These are phyloP conservation scores for Lasiosphaeriaceae sp. DNA, from an alignment of 495 filamentous ascomycete species.

Conservation along the genomic window DNA sequence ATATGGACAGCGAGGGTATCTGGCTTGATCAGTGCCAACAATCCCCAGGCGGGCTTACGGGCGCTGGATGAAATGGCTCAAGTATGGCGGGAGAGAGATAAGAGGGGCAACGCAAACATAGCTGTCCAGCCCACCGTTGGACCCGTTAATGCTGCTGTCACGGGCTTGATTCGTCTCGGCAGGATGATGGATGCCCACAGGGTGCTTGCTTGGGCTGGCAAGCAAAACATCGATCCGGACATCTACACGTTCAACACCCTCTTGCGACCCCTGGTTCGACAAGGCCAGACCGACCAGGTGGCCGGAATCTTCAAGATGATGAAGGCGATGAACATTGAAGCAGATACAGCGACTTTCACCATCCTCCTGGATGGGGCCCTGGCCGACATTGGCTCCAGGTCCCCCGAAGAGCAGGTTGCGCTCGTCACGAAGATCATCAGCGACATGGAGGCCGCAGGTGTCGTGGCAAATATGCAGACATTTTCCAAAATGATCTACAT, in stretches of 20 bases:
- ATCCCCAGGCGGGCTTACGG: constrained; percentile 44
- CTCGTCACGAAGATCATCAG: constrained; percentile 40
- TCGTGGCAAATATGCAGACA: constrained; percentile 51
- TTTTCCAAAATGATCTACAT: constrained; percentile 63
- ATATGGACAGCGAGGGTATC: constrained; percentile 63
- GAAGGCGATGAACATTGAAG: constrained; percentile 25
- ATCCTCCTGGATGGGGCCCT: constrained; percentile 40
- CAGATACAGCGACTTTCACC: constrained; percentile 41
- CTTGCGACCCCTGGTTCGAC: constrained; percentile 51
- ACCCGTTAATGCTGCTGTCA: constrained; percentile 61
- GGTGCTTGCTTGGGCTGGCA: constrained; percentile 56
- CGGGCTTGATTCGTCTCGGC: constrained; percentile 34
- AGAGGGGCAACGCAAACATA: constrained; percentile 26
- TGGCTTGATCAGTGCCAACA: constrained; percentile 50
- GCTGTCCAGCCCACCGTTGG: constrained; percentile 53
- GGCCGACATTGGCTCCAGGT: constrained; percentile 9
- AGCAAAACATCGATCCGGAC: constrained; percentile 56
- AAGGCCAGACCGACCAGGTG: constrained; percentile 32
- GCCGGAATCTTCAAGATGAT: constrained; percentile 41
- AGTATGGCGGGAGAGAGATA: constrained; percentile 43
- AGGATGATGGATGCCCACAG: constrained; percentile 31
- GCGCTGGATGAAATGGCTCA: constrained; percentile 59
- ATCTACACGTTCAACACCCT: constrained; percentile 67
- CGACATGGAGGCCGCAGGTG: constrained; percentile 49
- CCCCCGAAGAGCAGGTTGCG: constrained; percentile 28